Percentiles rank a stretch among this genome's conserved stretches.
Evolutionary conservation across 805 yeast species (phyloP).

Genomic region (Teunomyces cretensis): DNA sequence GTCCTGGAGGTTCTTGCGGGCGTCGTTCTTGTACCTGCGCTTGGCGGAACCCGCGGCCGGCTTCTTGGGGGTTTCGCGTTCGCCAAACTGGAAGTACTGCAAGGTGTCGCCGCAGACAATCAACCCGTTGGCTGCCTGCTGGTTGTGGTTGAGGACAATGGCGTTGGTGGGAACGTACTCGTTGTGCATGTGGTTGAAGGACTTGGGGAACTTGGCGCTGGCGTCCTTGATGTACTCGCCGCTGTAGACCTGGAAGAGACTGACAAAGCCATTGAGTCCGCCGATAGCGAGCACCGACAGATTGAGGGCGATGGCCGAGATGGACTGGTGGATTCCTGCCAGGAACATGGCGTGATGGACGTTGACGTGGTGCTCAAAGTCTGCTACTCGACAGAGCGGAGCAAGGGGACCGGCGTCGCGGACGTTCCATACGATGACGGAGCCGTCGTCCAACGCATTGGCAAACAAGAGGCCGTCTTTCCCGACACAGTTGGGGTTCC

Average conservation of each 20-base stretch:
- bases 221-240: slow-evolving; percentile 41
- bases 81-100: slow-evolving; percentile 51
- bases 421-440: slow-evolving; percentile 43
- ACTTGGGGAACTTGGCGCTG: slow-evolving; percentile 29
- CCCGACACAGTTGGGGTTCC: slow-evolving; percentile 31
- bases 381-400: slow-evolving; percentile 22
- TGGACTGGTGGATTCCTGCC: slow-evolving; percentile 10
- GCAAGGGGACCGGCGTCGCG: slow-evolving; percentile 26
- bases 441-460: slow-evolving; percentile 38
- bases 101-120: slow-evolving; percentile 40
- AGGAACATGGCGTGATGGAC: slow-evolving; percentile 6
- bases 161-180: slow-evolving; percentile 24
- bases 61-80: slow-evolving; percentile 15
- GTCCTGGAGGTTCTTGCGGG: slow-evolving; percentile 25
- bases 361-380: not conserved
- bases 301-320: slow-evolving; percentile 32
- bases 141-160: slow-evolving; percentile 26
- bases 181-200: slow-evolving; percentile 19
- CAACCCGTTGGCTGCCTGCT: slow-evolving; percentile 34
- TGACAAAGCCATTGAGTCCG: slow-evolving; percentile 42
- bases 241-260: slow-evolving; percentile 41
- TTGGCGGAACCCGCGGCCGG: slow-evolving; percentile 9
- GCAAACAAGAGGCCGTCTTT: slow-evolving; percentile 42
- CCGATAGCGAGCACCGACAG: slow-evolving; percentile 36
- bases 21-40: slow-evolving; percentile 21